Evolutionary conservation across 2,329 filamentous ascomycete species (phyloP).

Genomic region (Chaetomium globosum): DNA sequence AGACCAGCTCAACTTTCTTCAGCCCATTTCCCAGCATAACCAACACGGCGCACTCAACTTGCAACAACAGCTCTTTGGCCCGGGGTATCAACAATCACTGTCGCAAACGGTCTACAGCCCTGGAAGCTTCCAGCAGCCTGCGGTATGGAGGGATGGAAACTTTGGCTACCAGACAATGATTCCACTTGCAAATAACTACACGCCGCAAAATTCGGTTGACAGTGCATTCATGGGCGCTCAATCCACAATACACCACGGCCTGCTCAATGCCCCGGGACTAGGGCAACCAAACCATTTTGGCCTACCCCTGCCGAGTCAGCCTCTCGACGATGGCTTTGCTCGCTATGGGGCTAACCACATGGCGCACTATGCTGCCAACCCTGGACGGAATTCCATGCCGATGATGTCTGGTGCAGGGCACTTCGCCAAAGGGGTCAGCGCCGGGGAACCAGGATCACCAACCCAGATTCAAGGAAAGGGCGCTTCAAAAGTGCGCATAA

Average conservation of each 20-base stretch:
- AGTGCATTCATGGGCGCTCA: constrained; percentile 41
- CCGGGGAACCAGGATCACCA: constrained; percentile 39
- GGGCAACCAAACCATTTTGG: constrained; percentile 38
- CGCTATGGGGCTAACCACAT: constrained; percentile 35
- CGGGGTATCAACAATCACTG: constrained; percentile 43
- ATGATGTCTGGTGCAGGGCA: constrained; percentile 30
- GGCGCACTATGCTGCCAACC: constrained; percentile 36
- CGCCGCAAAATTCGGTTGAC: constrained; percentile 43
- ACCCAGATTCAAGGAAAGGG: constrained; percentile 66
- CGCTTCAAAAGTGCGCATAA: constrained; percentile 69
- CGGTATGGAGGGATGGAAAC: constrained; percentile 45
- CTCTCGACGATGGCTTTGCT: constrained; percentile 39
- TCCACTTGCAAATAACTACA: constrained; percentile 43
- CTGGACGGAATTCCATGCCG: constrained; percentile 37
- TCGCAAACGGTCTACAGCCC: constrained; percentile 48
- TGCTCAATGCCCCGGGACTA: constrained; percentile 34
- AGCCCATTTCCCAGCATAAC: constrained; percentile 31
- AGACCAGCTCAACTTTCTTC: constrained; percentile 30
- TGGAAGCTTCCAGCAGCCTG: constrained; percentile 43
- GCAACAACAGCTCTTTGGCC: constrained; percentile 39
- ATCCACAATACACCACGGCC: constrained; percentile 36
- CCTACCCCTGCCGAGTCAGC: constrained; percentile 36
- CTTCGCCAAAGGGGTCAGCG: constrained; percentile 18
- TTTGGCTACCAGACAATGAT: constrained; percentile 41
- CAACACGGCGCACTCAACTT: constrained; percentile 33